phyloP scores from a whole-genome alignment of 192 early-diverging fungal species.

The Obelidium mucronatum region DNA sequence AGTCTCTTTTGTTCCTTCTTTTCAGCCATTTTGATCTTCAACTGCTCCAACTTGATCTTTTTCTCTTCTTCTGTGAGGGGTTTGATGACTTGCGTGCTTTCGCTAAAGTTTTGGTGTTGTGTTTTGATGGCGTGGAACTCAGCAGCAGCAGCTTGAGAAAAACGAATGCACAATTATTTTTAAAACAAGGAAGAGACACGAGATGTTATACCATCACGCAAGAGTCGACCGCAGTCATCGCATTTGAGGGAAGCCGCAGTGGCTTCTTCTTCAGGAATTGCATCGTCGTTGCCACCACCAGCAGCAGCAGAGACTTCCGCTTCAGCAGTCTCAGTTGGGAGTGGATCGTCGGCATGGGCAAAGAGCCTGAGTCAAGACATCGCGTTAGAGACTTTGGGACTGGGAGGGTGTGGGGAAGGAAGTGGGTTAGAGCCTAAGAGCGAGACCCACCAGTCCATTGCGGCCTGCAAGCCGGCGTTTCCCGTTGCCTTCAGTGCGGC shows the following conservation, averaged over 20 bases:
- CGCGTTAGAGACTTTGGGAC: too few relatives aligned
- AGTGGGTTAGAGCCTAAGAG: too few relatives aligned
- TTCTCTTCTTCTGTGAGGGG: constrained; percentile 86
- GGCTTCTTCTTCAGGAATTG: constrained; percentile 53
- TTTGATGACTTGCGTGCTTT: constrained; percentile 77
- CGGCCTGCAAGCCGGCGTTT: constrained; percentile 80
- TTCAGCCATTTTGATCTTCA: constrained; percentile 68
- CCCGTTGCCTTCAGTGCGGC: constrained; percentile 74
- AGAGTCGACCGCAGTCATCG: constrained; percentile 81
- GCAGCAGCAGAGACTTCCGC: constrained; percentile 22
- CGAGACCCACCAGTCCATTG: constrained; percentile 80
- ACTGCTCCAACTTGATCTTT: constrained; percentile 69
- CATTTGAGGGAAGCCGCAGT: constrained; percentile 82
- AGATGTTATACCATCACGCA: constrained; percentile 69
- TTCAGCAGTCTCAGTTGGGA: constrained; percentile 47
- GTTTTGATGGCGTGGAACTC: constrained; percentile 81
- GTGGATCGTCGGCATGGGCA: constrained; percentile 75
- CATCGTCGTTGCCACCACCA: constrained; percentile 10
- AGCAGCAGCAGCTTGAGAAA: constrained; percentile 63
- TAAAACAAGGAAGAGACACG: constrained; percentile 15
- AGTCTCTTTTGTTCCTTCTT: constrained; percentile 70
- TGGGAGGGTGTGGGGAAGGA: not conserved
- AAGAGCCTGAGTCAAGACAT: too few relatives aligned
- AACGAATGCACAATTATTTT: not conserved
- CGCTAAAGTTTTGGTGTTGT: constrained; percentile 76